Evolutionary conservation across 352 stramenopile genomes (phyloP), one percentile per base, ranked within the genome.

Genomic region (Sclerospora graminicola): DNA sequence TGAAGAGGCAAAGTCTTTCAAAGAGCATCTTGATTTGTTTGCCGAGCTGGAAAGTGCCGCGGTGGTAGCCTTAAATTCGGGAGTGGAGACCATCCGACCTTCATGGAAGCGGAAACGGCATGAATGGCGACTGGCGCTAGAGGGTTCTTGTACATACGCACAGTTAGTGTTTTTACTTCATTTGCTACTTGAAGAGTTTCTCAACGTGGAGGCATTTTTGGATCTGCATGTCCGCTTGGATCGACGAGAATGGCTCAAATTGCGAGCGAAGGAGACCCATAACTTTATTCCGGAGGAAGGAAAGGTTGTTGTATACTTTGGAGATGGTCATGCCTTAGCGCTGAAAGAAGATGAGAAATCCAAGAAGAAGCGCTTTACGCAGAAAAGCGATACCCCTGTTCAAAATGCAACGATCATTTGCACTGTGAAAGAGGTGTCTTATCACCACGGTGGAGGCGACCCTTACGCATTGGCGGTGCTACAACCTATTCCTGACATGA

Each of bases 211-310:
- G 45, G 73, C 74, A 13, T 89, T 89, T 40, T 71, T 86, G 63
- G 80, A 91, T 53, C 54, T 86, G 11, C 74, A 81, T 21, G 64
- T 78, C 4, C 60, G 66, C 13, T 57, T 91, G 9, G 69, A 89
- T 42, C 59, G 76, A 15, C 82, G 75, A 10, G 76, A 91, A 24
- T 91, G 75, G 72, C 43, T 91, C 24, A 83, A 89, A 49, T 51
- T 91, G 21, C 74, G 76, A 15, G 48, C 61, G 3, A 89, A 91
- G 33, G 74, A 88, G 26, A 62, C 50, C 2, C 58, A 70, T 21
- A 89, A 89, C 38, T 91, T 88, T 43, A 73, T 88, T 45, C 80
- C 80, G 8, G 80, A 91, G 18, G 47, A 70, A 11, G 75, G 66
- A 40, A 69, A 70, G 13, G 43, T 65, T 7, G 66, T 89, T 21